A percentile compares a stretch with the other conserved stretches of the same genome.
Evolutionary conservation across 805 yeast species (phyloP).

Genomic region (Debaryomyces castellii): DNA sequence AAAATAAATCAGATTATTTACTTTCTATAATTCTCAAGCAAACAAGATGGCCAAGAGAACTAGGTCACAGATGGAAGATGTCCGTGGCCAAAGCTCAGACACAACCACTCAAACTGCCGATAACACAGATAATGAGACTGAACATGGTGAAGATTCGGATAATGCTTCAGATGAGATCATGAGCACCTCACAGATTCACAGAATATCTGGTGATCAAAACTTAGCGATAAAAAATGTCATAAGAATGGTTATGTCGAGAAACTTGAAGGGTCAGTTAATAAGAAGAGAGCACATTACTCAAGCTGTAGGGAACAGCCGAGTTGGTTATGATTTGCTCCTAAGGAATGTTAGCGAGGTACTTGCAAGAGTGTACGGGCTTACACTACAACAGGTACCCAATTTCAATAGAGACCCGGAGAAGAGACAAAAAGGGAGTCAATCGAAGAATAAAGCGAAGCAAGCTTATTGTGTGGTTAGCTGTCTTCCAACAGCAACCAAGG

Average conservation of each 20-base stretch:
- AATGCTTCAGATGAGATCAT: neutral
- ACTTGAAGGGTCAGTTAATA: conserved; percentile 19
- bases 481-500: conserved; percentile 18
- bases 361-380: conserved; percentile 26
- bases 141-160: neutral
- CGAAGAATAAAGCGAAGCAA: conserved; percentile 7
- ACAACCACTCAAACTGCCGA: neutral
- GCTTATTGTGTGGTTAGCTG: conserved; percentile 21
- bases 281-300: conserved; percentile 22
- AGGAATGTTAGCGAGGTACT: conserved; percentile 15
- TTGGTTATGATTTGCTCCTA: conserved; percentile 15
- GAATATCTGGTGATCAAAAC: neutral
- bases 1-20: no score
- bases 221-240: conserved; percentile 9
- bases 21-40: neutral
- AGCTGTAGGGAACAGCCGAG: conserved; percentile 8
- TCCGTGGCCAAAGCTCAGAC: neutral
- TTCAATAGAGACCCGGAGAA: conserved; percentile 1
- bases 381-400: conserved; percentile 17
- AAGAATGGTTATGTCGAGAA: conserved; percentile 19
- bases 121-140: neutral
- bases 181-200: neutral
- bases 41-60: conserved; percentile 1
- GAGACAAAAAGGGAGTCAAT: conserved; percentile 1
- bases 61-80: neutral